Evolutionary conservation across 75 land plant genomes (phyloP).

Genomic region (Pinus taeda): DNA sequence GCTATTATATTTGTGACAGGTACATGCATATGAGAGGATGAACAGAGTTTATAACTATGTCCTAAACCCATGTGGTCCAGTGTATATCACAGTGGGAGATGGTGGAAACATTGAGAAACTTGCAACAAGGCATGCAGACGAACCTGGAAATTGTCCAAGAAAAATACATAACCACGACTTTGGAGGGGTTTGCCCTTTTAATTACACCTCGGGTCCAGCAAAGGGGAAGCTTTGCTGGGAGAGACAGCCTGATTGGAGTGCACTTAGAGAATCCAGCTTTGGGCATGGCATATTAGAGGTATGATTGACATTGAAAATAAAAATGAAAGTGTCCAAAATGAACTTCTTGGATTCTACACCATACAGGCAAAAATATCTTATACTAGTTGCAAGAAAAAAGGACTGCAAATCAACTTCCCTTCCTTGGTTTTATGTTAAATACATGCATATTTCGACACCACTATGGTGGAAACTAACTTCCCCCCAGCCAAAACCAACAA

Average conservation of each 20-base stretch:
- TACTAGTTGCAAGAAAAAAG: too few relatives aligned
- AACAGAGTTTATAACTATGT: slow-evolving; percentile 35
- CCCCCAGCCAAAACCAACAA: not conserved
- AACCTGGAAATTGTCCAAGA: slow-evolving; percentile 11
- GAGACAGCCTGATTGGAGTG: slow-evolving; percentile 47
- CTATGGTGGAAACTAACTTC: too few relatives aligned
- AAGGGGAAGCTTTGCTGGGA: slow-evolving; percentile 47
- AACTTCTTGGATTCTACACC: too few relatives aligned
- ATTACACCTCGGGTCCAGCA: slow-evolving; percentile 36
- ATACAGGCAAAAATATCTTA: too few relatives aligned
- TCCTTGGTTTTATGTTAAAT: too few relatives aligned
- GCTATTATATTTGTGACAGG: slow-evolving; percentile 10
- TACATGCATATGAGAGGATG: slow-evolving; percentile 38
- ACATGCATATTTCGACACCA: too few relatives aligned
- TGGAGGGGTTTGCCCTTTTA: slow-evolving; percentile 14
- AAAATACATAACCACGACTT: not conserved
- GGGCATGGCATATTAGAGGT: slow-evolving; percentile 49
- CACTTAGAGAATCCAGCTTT: slow-evolving; percentile 37
- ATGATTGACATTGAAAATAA: not conserved
- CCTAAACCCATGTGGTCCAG: slow-evolving; percentile 22
- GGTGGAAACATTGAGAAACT: slow-evolving; percentile 39
- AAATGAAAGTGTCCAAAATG: too few relatives aligned
- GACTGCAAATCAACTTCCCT: too few relatives aligned
- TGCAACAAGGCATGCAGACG: slow-evolving; percentile 22
- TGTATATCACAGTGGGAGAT: slow-evolving; percentile 35